These are phyloP conservation scores for Alternaria gaisen DNA, from an alignment of 2,329 filamentous ascomycete species.

Conservation along the genomic window DNA sequence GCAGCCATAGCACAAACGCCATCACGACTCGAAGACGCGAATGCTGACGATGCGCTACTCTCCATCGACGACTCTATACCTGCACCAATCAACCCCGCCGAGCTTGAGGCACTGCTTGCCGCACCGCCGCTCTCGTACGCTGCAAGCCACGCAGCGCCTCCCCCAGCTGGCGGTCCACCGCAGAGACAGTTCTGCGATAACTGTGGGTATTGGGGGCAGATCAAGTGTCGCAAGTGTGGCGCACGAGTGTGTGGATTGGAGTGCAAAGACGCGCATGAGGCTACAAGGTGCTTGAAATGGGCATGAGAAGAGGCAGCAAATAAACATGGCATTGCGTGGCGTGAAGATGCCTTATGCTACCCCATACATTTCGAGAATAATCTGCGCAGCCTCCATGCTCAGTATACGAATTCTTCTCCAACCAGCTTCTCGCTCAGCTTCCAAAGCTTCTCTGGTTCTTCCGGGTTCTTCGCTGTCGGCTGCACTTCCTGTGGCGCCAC, in stretches of 20 bases:
- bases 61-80: slow-evolving; percentile 63
- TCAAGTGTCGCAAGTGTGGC: slow-evolving; percentile 81
- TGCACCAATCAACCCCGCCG: slow-evolving; percentile 64
- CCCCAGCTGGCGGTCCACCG: slow-evolving; percentile 57
- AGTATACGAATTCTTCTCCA: slow-evolving; percentile 39
- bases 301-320: slow-evolving; percentile 24
- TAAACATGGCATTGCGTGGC: background rate
- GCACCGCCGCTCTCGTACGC: slow-evolving; percentile 73
- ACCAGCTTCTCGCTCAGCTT: slow-evolving; percentile 46
- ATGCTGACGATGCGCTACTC: slow-evolving; percentile 64
- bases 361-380: slow-evolving; percentile 8
- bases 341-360: slow-evolving; percentile 22
- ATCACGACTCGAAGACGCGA: slow-evolving; percentile 23
- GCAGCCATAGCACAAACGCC: slow-evolving; percentile 11
- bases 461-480: slow-evolving; percentile 30
- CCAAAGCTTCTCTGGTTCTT: slow-evolving; percentile 43
- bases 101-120: slow-evolving; percentile 70
- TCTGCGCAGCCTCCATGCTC: slow-evolving; percentile 3
- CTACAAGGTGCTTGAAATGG: slow-evolving; percentile 65
- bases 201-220: slow-evolving; percentile 82
- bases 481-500: slow-evolving; percentile 22
- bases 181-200: slow-evolving; percentile 76
- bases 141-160: slow-evolving; percentile 63
- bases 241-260: slow-evolving; percentile 78
- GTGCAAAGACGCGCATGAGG: slow-evolving; percentile 75